phyloP scores from a whole-genome alignment of 768 basidiomycete genomes.

The Pleurotus eryngii region DNA sequence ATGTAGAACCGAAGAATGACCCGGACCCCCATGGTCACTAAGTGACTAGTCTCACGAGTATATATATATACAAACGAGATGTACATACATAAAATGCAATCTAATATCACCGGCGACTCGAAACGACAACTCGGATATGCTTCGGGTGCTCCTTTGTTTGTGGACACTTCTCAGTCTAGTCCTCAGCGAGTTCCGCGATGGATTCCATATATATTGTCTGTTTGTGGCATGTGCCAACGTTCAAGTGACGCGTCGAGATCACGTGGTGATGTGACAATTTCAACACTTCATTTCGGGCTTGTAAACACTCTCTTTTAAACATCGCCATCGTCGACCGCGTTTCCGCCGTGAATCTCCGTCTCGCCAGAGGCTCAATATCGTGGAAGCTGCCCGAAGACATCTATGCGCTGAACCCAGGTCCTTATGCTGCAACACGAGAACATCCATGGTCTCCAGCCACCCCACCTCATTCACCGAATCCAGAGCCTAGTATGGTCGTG shows the following conservation, averaged over 20 bases:
- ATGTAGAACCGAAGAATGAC: slow-evolving; percentile 67
- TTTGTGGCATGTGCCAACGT: not conserved
- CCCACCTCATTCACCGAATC: slow-evolving; percentile 63
- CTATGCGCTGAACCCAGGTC: slow-evolving; percentile 46
- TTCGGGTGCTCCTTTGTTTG: too few species aligned
- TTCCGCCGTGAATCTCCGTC: not conserved
- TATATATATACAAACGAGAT: not conserved
- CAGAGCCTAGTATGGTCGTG: slow-evolving; percentile 77
- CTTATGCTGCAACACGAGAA: slow-evolving; percentile 30
- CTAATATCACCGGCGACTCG: too few species aligned
- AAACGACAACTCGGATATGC: too few species aligned
- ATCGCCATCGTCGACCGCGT: not conserved
- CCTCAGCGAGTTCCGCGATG: too few species aligned
- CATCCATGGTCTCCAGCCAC: slow-evolving; percentile 43
- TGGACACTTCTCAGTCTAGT: too few species aligned
- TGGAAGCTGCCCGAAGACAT: not conserved
- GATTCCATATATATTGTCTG: too few species aligned
- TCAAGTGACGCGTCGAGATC: slow-evolving; percentile 15
- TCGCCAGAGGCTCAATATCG: not conserved
- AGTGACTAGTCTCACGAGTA: slow-evolving; percentile 9
- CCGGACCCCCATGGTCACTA: slow-evolving; percentile 76
- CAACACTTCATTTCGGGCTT: slow-evolving; percentile 3
- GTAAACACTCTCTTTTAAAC: not conserved
- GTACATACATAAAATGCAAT: not conserved
- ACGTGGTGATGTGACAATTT: slow-evolving; percentile 22